These are phyloP conservation scores for Saccharum spontaneum DNA, from an alignment of 176 grass and related monocot genomes.

Conservation along the genomic window DNA sequence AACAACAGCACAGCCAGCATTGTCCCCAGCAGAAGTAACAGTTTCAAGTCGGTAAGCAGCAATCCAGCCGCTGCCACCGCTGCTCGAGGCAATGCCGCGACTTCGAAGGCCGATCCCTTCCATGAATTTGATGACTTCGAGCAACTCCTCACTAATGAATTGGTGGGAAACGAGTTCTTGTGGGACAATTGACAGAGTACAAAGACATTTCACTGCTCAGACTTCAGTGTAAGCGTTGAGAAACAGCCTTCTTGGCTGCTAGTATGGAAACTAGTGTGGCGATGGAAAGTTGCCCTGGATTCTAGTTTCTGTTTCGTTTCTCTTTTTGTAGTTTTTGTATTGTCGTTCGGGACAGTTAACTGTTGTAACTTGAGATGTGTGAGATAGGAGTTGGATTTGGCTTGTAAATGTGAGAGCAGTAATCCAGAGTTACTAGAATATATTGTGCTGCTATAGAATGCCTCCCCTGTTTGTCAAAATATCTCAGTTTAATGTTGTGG, in stretches of 20 bases:
- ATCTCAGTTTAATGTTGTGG: background rate
- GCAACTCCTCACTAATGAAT: conserved; percentile 44
- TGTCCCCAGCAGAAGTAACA: conserved; percentile 55
- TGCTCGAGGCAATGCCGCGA: conserved; percentile 28
- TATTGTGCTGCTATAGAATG: background rate
- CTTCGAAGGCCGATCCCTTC: conserved; percentile 54
- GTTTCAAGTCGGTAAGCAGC: conserved; percentile 88
- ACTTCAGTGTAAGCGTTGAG: background rate
- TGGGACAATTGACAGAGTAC: conserved; percentile 38
- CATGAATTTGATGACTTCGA: conserved; percentile 61
- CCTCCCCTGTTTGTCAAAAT: background rate
- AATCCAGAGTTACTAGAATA: background rate
- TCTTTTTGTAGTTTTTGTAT: background rate
- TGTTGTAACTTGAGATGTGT: conserved; percentile 25
- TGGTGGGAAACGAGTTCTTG: conserved; percentile 49
- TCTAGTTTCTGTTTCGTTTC: background rate
- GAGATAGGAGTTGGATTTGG: conserved; percentile 9
- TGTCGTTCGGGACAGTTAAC: background rate
- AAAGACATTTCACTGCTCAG: background rate
- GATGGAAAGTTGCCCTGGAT: conserved; percentile 10
- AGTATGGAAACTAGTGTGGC: background rate
- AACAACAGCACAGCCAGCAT: conserved; percentile 44
- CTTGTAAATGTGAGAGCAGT: background rate
- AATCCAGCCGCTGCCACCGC: conserved; percentile 45
- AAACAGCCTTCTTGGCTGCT: conserved; percentile 5